Evolutionary conservation across 805 yeast species (phyloP).

Genomic region (Osmozyma mogii): DNA sequence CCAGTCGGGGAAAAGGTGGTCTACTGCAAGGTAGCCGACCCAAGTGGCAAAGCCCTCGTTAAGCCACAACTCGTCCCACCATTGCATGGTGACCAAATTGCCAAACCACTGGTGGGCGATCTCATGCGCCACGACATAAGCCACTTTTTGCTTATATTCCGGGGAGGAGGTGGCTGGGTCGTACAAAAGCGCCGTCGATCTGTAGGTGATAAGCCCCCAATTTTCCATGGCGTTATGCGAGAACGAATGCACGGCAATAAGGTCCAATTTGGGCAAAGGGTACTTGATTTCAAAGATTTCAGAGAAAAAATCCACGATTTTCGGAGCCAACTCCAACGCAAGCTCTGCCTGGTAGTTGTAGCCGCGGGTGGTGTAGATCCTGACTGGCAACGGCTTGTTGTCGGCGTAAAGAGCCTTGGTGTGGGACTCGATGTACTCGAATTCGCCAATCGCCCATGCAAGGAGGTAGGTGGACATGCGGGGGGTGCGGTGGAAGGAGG

Average conservation of each 20-base stretch:
- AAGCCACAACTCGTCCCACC: conserved; percentile 92
- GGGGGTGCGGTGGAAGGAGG: conserved; percentile 39
- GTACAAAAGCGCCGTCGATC: conserved; percentile 45
- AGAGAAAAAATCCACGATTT: conserved; percentile 43
- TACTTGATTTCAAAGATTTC: conserved; percentile 44
- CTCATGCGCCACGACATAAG: conserved; percentile 80
- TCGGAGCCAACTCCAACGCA: conserved; percentile 41
- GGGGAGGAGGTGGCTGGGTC: conserved; percentile 40
- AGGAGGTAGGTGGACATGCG: conserved; percentile 48
- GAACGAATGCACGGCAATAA: conserved; percentile 71
- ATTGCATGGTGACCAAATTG: conserved; percentile 80
- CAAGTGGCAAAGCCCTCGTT: conserved; percentile 89
- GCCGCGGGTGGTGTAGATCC: conserved; percentile 48
- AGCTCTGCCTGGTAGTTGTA: conserved; percentile 38
- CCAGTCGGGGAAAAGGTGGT: conserved; percentile 73
- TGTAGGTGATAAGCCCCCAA: conserved; percentile 72
- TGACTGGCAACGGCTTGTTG: conserved; percentile 38
- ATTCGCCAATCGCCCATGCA: conserved; percentile 54
- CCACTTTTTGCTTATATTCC: conserved; percentile 58
- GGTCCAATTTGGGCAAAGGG: conserved; percentile 76
- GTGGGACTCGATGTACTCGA: conserved; percentile 43
- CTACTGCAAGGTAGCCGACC: conserved; percentile 67
- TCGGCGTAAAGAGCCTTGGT: conserved; percentile 30
- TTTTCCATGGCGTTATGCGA: conserved; percentile 89
- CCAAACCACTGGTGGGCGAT: conserved; percentile 93